Percentiles rank a stretch among this genome's conserved stretches.
phyloP scores from a whole-genome alignment of 495 filamentous ascomycete genomes.

The Apiosordaria backusii region DNA sequence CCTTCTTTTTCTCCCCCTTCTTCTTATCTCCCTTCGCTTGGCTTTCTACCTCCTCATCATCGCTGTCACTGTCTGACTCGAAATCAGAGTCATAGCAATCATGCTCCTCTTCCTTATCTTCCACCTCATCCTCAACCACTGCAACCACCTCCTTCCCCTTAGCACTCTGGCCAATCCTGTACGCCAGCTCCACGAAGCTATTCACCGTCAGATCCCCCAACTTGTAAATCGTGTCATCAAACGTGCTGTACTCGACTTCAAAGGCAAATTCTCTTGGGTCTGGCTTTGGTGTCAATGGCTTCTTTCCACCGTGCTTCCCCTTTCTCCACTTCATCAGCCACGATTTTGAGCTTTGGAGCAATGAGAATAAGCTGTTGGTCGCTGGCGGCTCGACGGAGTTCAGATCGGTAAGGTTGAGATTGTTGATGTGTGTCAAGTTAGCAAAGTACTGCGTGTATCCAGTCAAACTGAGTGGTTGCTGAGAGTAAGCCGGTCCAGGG shows the following conservation, averaged over 20 bases:
- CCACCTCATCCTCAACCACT: constrained; percentile 14
- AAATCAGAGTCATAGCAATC: background rate
- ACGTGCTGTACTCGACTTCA: constrained; percentile 84
- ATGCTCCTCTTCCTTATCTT: background rate
- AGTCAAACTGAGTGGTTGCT: constrained; percentile 71
- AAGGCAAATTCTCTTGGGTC: constrained; percentile 64
- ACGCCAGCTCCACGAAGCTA: constrained; percentile 74
- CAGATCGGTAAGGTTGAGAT: constrained; percentile 28
- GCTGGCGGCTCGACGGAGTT: constrained; percentile 37
- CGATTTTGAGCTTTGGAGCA: constrained; percentile 15
- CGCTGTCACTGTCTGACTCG: constrained; percentile 18
- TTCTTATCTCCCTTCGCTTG: constrained; percentile 21
- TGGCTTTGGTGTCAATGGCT: constrained; percentile 45
- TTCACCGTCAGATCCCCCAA: constrained; percentile 82
- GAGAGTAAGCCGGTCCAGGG: constrained; percentile 89
- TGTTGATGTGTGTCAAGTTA: constrained; percentile 86
- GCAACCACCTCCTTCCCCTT: constrained; percentile 20
- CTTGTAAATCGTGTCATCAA: constrained; percentile 66
- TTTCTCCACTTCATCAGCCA: constrained; percentile 43
- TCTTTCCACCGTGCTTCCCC: constrained; percentile 57
- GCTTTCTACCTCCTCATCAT: constrained; percentile 17
- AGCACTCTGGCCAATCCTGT: constrained; percentile 61
- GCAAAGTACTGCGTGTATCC: constrained; percentile 89
- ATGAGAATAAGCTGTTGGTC: background rate
- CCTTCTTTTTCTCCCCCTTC: constrained; percentile 36